Evolutionary conservation across 2,329 filamentous ascomycete species (phyloP).

Genomic region (Xylaria polymorpha): DNA sequence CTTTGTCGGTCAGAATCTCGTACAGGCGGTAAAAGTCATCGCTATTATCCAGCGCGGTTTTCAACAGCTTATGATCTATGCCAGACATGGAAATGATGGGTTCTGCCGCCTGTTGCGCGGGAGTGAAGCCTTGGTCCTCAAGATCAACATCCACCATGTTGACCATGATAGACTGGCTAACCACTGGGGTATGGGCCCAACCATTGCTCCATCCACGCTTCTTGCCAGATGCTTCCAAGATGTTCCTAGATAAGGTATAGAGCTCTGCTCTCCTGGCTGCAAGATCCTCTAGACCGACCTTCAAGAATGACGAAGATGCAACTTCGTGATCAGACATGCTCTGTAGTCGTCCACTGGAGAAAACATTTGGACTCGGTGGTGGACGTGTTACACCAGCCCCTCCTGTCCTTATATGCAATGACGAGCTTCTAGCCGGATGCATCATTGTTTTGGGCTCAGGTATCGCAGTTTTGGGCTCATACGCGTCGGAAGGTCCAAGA

Average conservation of each 20-base stretch:
- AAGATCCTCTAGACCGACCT: slow-evolving; percentile 80
- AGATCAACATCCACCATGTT: slow-evolving; percentile 70
- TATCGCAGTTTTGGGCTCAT: slow-evolving; percentile 71
- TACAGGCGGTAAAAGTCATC: slow-evolving; percentile 75
- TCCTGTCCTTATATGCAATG: slow-evolving; percentile 61
- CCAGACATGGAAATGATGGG: slow-evolving; percentile 55
- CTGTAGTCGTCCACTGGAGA: slow-evolving; percentile 59
- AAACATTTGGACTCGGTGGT: slow-evolving; percentile 63
- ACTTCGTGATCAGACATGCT: slow-evolving; percentile 56
- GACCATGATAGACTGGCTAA: slow-evolving; percentile 57
- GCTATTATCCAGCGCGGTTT: slow-evolving; percentile 68
- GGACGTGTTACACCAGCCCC: slow-evolving; percentile 48
- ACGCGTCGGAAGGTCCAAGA: slow-evolving; percentile 57
- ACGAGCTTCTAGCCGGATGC: slow-evolving; percentile 74
- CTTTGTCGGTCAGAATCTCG: slow-evolving; percentile 83
- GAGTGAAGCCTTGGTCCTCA: slow-evolving; percentile 55
- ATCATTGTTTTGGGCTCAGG: slow-evolving; percentile 77
- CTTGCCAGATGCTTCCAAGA: slow-evolving; percentile 79
- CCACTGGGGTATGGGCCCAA: slow-evolving; percentile 71
- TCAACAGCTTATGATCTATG: slow-evolving; percentile 67
- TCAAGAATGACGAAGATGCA: slow-evolving; percentile 63
- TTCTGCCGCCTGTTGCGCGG: slow-evolving; percentile 36
- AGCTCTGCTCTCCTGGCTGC: slow-evolving; percentile 86
- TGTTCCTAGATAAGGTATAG: slow-evolving; percentile 80
- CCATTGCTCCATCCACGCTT: slow-evolving; percentile 80